Evolutionary conservation across 163 green algal species (phyloP).

Genomic region (Scenedesmus sp.): DNA sequence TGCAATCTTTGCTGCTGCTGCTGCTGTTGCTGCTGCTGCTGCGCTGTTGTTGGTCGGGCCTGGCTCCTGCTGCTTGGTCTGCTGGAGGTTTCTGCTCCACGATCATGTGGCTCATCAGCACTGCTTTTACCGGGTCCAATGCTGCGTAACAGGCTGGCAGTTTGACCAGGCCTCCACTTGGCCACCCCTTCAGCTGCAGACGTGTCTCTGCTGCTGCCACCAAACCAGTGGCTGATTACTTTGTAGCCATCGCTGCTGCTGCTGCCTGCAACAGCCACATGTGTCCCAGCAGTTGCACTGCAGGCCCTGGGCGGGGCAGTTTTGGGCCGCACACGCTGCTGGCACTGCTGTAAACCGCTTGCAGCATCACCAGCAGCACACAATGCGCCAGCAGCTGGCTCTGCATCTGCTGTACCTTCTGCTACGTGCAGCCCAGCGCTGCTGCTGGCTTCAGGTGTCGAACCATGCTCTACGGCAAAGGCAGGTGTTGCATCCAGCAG

Average conservation of each 20-base stretch:
- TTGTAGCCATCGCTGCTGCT: not conserved
- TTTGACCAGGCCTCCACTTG: not conserved
- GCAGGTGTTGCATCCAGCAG: not conserved
- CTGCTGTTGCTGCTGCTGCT: not conserved
- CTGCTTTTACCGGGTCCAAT: not conserved
- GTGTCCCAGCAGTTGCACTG: not conserved
- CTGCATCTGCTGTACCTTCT: not conserved
- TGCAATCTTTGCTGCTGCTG: not conserved
- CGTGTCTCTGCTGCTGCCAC: not conserved
- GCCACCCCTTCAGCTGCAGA: not conserved
- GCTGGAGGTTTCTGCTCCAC: not conserved
- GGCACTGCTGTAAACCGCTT: not conserved
- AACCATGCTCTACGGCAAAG: not conserved
- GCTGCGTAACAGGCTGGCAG: not conserved
- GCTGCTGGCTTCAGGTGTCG: not conserved
- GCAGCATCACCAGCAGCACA: not conserved
- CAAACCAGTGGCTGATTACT: slow-evolving; percentile 15
- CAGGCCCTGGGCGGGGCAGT: not conserved
- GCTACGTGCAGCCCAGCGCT: not conserved
- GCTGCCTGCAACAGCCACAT: not conserved
- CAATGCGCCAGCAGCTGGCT: not conserved
- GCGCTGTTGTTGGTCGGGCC: not conserved
- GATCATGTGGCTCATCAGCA: not conserved
- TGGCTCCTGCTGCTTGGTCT: not conserved
- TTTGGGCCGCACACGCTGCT: not conserved